Evolutionary conservation across 768 basidiomycete genomes (phyloP), one percentile per base, ranked within the genome.

Genomic region (Sarcodon aspratus): DNA sequence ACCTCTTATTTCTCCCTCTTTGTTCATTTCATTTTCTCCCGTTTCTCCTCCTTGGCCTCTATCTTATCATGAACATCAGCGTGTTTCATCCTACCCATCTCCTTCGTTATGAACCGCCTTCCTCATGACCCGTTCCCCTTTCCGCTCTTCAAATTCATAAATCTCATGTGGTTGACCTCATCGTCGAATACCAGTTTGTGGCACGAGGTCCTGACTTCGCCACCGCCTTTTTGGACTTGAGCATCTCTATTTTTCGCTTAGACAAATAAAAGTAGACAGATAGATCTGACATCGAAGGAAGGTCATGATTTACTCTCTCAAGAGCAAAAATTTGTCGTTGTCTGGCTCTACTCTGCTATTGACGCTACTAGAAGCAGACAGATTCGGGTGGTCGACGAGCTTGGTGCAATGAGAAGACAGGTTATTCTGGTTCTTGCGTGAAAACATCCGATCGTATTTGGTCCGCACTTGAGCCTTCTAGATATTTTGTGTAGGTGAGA

Each of bases 361-460:
- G n/a, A 69, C 70, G 17, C 8, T 8, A 27, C 13, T 13, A 27
- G 27, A 42, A 8, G 17, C 40, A 17, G 40, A 42, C 27, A 5
- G 15, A 9, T 42, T 13, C 9, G 5, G 6, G 54, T 83, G 83
- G 52, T 89, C 86, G 51, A 98, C 71, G 36, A 99, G 80, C 59
- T 89, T 91, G 50, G 71, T 74, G 68, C 95, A 97, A 63, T 96
- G 93, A 51, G 82, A 78, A 0, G 93, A 91, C 33, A 97, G 74
- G 45, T 97, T 82, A 53, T 81, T 84, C 63, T 96, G 94, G 61
- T 96, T 97, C 63, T 90, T 95, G 49, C 94, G 80, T 59, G 88
- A 86, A 61, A 97, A 98, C 93, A 99, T 97, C 47, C 90, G 80
- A 64, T 97, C 95, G 63, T 97, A 96, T 66, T 95, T 97, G 3